A percentile compares a stretch with the other conserved stretches of the same genome.
Conservation (phyloP, 257 asterid species). For the Thymus mandschuricus region DNA sequence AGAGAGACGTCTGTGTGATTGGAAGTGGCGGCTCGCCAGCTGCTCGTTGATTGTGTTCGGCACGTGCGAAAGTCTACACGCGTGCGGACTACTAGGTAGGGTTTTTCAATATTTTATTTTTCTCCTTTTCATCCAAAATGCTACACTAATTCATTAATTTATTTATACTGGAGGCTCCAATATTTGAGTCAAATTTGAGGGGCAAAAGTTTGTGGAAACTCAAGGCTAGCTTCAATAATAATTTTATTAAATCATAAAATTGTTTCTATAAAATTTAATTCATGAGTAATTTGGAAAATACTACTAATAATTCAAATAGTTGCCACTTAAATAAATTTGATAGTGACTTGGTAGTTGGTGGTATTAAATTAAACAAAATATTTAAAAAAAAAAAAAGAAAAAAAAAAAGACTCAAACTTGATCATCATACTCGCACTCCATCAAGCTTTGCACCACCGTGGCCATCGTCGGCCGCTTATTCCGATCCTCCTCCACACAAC, state of each 20-base stretch:
- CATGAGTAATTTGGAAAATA: too few species aligned
- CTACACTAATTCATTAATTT: background rate
- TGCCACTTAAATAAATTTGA: too few species aligned
- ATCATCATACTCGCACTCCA: conserved; percentile 46
- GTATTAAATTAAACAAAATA: too few species aligned
- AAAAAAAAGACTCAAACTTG: background rate
- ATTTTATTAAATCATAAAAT: too few species aligned
- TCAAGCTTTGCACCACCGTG: conserved; percentile 55
- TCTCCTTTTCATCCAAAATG: background rate
- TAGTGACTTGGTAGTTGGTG: too few species aligned
- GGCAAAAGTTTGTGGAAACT: too few species aligned
- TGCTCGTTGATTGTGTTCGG: conserved; percentile 12
- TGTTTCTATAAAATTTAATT: too few species aligned
- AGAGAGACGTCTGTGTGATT: conserved; percentile 26
- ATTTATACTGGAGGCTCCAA: too few species aligned
- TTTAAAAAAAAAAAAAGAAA: too few species aligned
- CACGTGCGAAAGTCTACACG: conserved; percentile 39
- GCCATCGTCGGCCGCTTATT: conserved; percentile 75
- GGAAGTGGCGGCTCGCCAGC: conserved; percentile 45
- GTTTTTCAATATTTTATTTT: conserved; percentile 24
- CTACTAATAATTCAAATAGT: too few species aligned
- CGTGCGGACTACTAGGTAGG: conserved; percentile 48
- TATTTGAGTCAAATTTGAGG: too few species aligned
- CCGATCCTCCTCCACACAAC: conserved; percentile 67
- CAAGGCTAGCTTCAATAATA: too few species aligned